Evolutionary conservation across 1,139 yeast species (phyloP).

Genomic region (Suhomyces bokatorum): DNA sequence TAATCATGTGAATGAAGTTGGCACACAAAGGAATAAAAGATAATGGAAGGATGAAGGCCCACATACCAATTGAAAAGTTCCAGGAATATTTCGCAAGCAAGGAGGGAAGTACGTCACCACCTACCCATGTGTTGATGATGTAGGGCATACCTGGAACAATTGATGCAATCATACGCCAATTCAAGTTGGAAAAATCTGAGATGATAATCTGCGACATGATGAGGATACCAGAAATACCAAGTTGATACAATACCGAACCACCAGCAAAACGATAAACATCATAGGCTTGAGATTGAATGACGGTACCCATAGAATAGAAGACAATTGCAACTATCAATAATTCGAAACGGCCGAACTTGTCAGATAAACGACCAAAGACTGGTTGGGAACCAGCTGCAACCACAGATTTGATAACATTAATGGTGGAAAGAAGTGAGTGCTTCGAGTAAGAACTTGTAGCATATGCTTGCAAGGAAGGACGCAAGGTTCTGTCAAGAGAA

Average conservation of each 20-base stretch:
- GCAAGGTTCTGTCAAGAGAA: conserved; percentile 58
- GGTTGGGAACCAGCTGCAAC: conserved; percentile 27
- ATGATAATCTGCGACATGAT: conserved; percentile 20
- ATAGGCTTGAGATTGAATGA: conserved; percentile 25
- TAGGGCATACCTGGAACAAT: conserved; percentile 25
- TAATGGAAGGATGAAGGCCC: conserved; percentile 44
- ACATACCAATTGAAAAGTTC: conserved; percentile 40
- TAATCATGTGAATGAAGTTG: conserved; percentile 37
- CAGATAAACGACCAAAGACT: conserved; percentile 24
- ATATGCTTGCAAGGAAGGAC: conserved; percentile 21
- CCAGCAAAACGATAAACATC: conserved; percentile 25
- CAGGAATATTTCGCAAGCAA: conserved; percentile 19
- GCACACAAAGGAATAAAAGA: conserved; percentile 34
- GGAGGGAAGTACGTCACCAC: conserved; percentile 21
- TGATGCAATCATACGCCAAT: conserved; percentile 25
- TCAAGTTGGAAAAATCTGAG: conserved; percentile 24
- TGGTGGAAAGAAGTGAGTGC: conserved; percentile 21
- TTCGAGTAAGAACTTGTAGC: conserved; percentile 14
- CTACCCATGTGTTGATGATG: conserved; percentile 27
- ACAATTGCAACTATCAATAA: conserved; percentile 20
- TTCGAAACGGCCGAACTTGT: conserved; percentile 25
- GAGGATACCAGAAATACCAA: conserved; percentile 25
- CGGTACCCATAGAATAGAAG: conserved; percentile 25
- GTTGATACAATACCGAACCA: conserved; percentile 25
- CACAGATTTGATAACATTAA: conserved; percentile 23